phyloP scores from a whole-genome alignment of 352 stramenopile genomes.

The Phytophthora macrochlamydospora region DNA sequence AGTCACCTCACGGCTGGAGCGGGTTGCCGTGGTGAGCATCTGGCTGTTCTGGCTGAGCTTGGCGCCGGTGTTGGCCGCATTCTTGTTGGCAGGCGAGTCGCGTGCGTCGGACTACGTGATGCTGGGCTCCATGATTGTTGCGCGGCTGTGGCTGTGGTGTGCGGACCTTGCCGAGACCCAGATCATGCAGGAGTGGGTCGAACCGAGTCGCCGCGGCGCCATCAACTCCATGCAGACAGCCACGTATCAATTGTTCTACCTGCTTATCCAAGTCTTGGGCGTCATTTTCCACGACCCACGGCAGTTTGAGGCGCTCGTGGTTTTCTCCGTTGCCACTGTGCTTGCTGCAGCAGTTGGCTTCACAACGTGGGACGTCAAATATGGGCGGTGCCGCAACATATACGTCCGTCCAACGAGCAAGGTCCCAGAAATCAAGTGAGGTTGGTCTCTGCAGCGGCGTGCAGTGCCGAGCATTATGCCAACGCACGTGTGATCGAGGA shows the following conservation, averaged over 20 bases:
- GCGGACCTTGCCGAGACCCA: slow-evolving; percentile 66
- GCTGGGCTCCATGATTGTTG: slow-evolving; percentile 51
- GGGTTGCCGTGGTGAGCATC: slow-evolving; percentile 57
- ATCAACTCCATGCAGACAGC: slow-evolving; percentile 77
- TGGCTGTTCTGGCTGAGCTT: slow-evolving; percentile 71
- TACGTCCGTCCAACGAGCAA: slow-evolving; percentile 23
- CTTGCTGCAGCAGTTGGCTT: slow-evolving; percentile 57
- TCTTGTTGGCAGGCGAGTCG: slow-evolving; percentile 56
- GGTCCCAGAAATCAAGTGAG: no score
- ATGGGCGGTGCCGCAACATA: slow-evolving; percentile 37
- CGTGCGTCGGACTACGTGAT: slow-evolving; percentile 57
- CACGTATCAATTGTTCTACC: slow-evolving; percentile 70
- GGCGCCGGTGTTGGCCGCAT: slow-evolving; percentile 42
- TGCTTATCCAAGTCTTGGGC: slow-evolving; percentile 57
- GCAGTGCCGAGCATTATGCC: no score
- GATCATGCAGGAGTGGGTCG: slow-evolving; percentile 78
- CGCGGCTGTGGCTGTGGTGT: slow-evolving; percentile 60
- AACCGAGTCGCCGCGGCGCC: slow-evolving; percentile 41
- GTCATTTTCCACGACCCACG: slow-evolving; percentile 58
- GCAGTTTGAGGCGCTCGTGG: slow-evolving; percentile 60
- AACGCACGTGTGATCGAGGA: no score
- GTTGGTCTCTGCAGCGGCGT: no score
- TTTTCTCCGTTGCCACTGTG: slow-evolving; percentile 56
- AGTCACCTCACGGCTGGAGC: slow-evolving; percentile 39
- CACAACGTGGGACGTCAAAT: slow-evolving; percentile 51